Evolutionary conservation across 1,284 basidiomycete genomes (phyloP).

Genomic region (Sanghuangporus baumii): DNA sequence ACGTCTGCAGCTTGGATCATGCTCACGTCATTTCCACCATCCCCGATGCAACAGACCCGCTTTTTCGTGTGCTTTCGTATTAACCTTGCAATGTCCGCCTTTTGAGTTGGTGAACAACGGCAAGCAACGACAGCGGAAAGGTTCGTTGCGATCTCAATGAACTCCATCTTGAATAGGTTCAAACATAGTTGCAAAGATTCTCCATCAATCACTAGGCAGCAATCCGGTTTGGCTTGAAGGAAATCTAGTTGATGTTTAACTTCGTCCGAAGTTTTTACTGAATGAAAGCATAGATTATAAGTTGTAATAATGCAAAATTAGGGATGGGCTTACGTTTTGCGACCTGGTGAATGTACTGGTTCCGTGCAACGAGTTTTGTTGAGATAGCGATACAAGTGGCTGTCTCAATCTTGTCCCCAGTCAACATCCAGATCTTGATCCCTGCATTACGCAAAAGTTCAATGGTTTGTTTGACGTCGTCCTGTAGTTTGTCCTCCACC

Average conservation of each 20-base stretch:
- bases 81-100: constrained; percentile 92
- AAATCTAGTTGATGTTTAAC: constrained; percentile 92
- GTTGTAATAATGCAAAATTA: constrained; percentile 12
- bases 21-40: constrained; percentile 92
- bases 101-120: constrained; percentile 97
- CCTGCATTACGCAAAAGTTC: constrained; percentile 94
- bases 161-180: constrained; percentile 87
- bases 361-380: constrained; percentile 91
- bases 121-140: constrained; percentile 96
- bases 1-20: constrained; percentile 97
- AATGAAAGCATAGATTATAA: background rate
- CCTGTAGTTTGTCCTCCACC: constrained; percentile 98
- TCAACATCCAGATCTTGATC: constrained; percentile 99
- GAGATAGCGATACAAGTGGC: constrained; percentile 98
- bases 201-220: constrained; percentile 98
- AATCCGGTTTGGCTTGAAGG: constrained; percentile 90
- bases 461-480: constrained; percentile 91
- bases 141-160: constrained; percentile 94
- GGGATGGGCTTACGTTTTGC: constrained; percentile 67
- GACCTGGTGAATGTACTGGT: constrained; percentile 97
- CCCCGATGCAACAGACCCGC: constrained; percentile 96
- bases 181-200: constrained; percentile 91
- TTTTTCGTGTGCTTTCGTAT: constrained; percentile 90
- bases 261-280: constrained; percentile 81
- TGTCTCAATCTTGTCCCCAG: constrained; percentile 99